Base-by-base conservation (phyloP, 106 monocot genomes). In the Dendrobium chrysotoxum region DNA sequence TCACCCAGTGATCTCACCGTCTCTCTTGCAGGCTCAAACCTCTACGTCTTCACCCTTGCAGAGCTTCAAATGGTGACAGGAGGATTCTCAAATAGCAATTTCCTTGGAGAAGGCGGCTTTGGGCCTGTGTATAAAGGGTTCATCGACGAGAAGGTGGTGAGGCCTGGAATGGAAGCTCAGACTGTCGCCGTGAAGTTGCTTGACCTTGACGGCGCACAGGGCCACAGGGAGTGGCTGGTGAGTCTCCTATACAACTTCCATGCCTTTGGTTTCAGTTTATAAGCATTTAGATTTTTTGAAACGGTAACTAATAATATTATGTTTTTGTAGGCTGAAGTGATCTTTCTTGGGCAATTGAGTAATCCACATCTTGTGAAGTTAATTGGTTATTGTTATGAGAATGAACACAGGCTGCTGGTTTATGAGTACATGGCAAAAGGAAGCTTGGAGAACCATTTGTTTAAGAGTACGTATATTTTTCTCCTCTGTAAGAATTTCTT, bases 401-500 rank as follows among this genome's bases (percentile, higher is more conserved):
- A 92, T 6, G 86, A 95, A 73, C 88, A 95, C 54, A 78, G 95
- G n/a, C 80, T 95, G 26, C 87, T 95, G 44, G 90, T 95, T 21
- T 95, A 95, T 68, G 92, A 95, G 80, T 95, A 80, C 85, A 92
- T 95, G 95, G 61, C 84, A 5, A 82, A 82, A 9, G 95, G 95
- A n/a, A 89, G 90, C 90, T 85, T 95, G 84, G 95, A 95, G 82
- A 95, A 88, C 61, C 95, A 90, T 84, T 87, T 95, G 40, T 95
- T 95, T 72, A 92, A 87, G 64, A 87, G 95, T 95, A 90, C 58
- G 73, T 17, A 42, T 75, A 28, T 17, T 40, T 73, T 28, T 79
- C 40, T 67, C 15, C 31, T 35, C 15, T 70, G 2, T 70, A 11
- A 13, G 16, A 70, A n/a, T n/a, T n/a, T n/a, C n/a, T n/a, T n/a